Conservation (phyloP, 106 monocot species). For the Amphibolis antarctica region DNA sequence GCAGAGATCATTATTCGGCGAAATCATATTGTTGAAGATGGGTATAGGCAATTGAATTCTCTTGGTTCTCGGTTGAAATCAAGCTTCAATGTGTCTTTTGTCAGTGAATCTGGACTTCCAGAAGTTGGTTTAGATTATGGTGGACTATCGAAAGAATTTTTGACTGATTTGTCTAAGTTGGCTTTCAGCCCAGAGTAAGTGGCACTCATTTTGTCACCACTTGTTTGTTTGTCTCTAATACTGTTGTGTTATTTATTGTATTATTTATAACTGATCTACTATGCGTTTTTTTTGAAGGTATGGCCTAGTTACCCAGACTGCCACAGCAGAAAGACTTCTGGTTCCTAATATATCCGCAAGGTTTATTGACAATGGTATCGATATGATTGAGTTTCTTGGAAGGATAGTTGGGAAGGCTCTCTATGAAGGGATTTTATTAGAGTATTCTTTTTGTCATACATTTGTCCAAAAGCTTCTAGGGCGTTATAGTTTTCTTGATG, state of each 20-base stretch:
- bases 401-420: slow-evolving; percentile 91
- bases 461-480: slow-evolving; percentile 90
- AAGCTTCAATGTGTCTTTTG: slow-evolving; percentile 72
- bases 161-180: slow-evolving; percentile 72
- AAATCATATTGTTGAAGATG: slow-evolving; percentile 85
- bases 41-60: slow-evolving; percentile 61
- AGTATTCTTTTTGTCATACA: slow-evolving; percentile 75
- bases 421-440: slow-evolving; percentile 90
- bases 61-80: slow-evolving; percentile 70
- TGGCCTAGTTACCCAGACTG: slow-evolving; percentile 60
- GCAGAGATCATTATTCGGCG: slow-evolving; percentile 64
- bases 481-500: slow-evolving; percentile 81
- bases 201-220: background rate
- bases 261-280: background rate
- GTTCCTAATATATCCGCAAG: slow-evolving; percentile 63
- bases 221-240: background rate
- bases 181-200: slow-evolving; percentile 76
- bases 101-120: slow-evolving; percentile 82
- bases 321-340: slow-evolving; percentile 56
- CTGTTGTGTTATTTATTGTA: slow-evolving; percentile 6
- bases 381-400: slow-evolving; percentile 93
- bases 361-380: slow-evolving; percentile 60
- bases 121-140: slow-evolving; percentile 95
- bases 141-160: slow-evolving; percentile 90
- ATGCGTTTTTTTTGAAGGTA: slow-evolving; percentile 27